Percentiles rank a stretch among this genome's conserved stretches.
phyloP scores from a whole-genome alignment of 2,329 filamentous ascomycete genomes.

The Fusarium paranaense region DNA sequence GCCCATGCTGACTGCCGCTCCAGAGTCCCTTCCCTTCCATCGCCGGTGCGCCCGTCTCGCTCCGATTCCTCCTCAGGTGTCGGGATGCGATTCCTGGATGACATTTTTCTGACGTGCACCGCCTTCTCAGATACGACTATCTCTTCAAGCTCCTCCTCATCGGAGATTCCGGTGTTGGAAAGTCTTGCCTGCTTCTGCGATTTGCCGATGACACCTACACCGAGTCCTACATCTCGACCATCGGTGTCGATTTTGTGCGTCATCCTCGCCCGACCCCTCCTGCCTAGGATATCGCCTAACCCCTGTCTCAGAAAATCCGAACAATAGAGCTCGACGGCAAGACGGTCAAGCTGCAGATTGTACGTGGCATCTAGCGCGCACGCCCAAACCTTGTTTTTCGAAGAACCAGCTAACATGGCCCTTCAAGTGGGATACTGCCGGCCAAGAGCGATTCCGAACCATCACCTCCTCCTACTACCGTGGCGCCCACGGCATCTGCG shows the following conservation, averaged over 20 bases:
- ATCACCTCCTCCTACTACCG: conserved; percentile 99
- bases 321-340: conserved; percentile 99
- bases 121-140: conserved; percentile 90
- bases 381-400: not conserved
- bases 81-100: conserved; percentile 24
- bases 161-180: conserved; percentile 99
- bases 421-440: conserved; percentile 94
- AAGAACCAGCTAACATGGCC: conserved; percentile 20
- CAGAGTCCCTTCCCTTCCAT: conserved; percentile 41
- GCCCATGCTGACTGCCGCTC: conserved; percentile 40
- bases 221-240: conserved; percentile 99
- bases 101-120: conserved; percentile 41
- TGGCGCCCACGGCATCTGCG: conserved; percentile 98
- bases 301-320: conserved; percentile 86
- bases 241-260: conserved; percentile 98
- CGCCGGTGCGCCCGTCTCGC: conserved; percentile 7
- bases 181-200: conserved; percentile 97
- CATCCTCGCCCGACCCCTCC: not conserved
- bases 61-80: not conserved
- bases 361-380: conserved; percentile 61
- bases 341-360: conserved; percentile 99
- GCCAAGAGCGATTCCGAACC: conserved; percentile 99
- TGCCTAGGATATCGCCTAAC: conserved; percentile 20
- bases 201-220: conserved; percentile 99
- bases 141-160: conserved; percentile 99